Evolutionary conservation across 495 filamentous ascomycete genomes (phyloP).

Genomic region (Xylaria curta): DNA sequence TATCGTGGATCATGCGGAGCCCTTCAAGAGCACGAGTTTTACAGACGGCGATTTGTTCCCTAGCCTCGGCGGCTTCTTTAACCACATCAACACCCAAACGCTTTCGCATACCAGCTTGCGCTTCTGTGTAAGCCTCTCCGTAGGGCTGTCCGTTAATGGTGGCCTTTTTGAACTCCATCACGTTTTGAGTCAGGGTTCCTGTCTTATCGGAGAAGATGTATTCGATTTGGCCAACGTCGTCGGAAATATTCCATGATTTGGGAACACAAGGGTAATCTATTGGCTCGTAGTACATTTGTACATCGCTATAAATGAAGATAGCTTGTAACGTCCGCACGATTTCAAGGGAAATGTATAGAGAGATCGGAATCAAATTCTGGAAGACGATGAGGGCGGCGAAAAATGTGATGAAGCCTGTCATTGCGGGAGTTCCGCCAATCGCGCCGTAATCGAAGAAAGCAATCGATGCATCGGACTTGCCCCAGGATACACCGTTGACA

Average conservation of each 20-base stretch:
- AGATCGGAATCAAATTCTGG: slow-evolving; percentile 98
- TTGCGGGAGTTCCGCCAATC: slow-evolving; percentile 74
- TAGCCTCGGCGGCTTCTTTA: slow-evolving; percentile 72
- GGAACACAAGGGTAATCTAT: slow-evolving; percentile 94
- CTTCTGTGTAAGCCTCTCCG: slow-evolving; percentile 97
- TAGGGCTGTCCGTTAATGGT: slow-evolving; percentile 94
- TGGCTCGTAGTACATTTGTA: slow-evolving; percentile 94
- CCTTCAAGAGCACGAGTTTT: slow-evolving; percentile 72
- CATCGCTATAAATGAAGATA: slow-evolving; percentile 96
- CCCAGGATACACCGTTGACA: slow-evolving; percentile 84
- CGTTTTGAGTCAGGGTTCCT: slow-evolving; percentile 96
- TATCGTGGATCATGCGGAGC: slow-evolving; percentile 79
- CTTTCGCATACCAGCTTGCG: slow-evolving; percentile 92
- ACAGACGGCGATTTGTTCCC: slow-evolving; percentile 79
- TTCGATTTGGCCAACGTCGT: slow-evolving; percentile 98
- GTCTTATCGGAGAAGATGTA: slow-evolving; percentile 99
- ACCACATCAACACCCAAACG: slow-evolving; percentile 86
- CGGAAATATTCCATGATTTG: slow-evolving; percentile 99
- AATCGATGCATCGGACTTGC: slow-evolving; percentile 71
- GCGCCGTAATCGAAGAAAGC: slow-evolving; percentile 87
- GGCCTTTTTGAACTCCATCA: slow-evolving; percentile 99
- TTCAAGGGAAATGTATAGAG: slow-evolving; percentile 96
- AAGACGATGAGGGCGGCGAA: slow-evolving; percentile 94
- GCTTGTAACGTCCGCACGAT: slow-evolving; percentile 93
- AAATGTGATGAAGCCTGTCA: slow-evolving; percentile 94